These are phyloP conservation scores for Halenospora varia DNA, from an alignment of 495 filamentous ascomycete species.

Conservation along the genomic window DNA sequence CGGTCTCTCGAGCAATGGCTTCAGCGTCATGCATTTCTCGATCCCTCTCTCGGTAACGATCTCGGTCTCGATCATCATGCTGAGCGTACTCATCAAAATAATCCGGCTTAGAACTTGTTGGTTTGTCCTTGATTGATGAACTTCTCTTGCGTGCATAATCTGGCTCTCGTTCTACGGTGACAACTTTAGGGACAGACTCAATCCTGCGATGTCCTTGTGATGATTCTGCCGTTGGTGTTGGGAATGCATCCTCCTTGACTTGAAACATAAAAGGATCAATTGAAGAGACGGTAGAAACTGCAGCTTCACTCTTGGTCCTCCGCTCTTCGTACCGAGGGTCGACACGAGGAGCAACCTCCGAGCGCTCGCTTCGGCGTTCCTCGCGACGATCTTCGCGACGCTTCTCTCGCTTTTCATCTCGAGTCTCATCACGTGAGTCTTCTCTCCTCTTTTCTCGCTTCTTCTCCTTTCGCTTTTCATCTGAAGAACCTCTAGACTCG, in stretches of 20 bases:
- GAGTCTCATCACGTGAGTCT: constrained; percentile 20
- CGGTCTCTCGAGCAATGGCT: constrained; percentile 28
- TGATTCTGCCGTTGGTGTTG: constrained; percentile 27
- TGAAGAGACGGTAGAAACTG: constrained; percentile 13
- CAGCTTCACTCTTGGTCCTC: constrained; percentile 12
- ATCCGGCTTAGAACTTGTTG: constrained; percentile 11
- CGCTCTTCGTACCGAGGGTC: constrained; percentile 10
- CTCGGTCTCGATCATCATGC: constrained; percentile 12
- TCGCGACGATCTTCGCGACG: constrained; percentile 27
- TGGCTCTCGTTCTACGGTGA: constrained; percentile 43
- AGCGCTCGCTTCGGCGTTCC: constrained; percentile 25
- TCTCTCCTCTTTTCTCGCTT: constrained; percentile 23
- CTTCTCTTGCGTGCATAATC: constrained; percentile 27
- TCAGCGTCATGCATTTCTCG: constrained; percentile 31
- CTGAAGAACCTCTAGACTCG: constrained; percentile 6
- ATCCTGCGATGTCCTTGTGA: constrained; percentile 5
- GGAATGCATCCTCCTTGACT: constrained; percentile 43
- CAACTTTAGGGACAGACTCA: constrained; percentile 32
- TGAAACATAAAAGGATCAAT: constrained; percentile 50
- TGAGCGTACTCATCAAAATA: constrained; percentile 3
- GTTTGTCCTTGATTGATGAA: constrained; percentile 23
- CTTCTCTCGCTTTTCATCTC: constrained; percentile 19
- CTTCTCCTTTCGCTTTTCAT: constrained; percentile 16
- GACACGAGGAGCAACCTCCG: constrained; percentile 13
- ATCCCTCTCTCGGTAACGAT: constrained; percentile 13